Conservation (phyloP, 2,329 filamentous ascomycete species). For the Cercospora sp. region DNA sequence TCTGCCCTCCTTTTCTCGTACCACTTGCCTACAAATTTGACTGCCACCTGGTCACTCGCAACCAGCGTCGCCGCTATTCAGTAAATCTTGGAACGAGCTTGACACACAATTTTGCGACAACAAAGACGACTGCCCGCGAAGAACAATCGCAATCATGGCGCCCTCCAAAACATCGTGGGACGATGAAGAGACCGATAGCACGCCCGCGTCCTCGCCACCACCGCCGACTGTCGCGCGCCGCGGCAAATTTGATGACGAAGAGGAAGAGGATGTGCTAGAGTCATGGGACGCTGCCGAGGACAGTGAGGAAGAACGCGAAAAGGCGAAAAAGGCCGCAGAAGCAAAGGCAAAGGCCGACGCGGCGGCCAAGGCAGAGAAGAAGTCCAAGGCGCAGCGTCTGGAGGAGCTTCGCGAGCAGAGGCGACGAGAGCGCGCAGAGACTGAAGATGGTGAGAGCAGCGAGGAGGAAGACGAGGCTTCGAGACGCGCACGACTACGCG, state of each 20-base stretch:
- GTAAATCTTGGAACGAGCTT: background rate
- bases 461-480: slow-evolving; percentile 72
- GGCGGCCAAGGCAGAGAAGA: slow-evolving; percentile 85
- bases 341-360: slow-evolving; percentile 87
- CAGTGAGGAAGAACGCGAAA: slow-evolving; percentile 94
- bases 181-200: slow-evolving; percentile 58
- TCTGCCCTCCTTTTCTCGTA: slow-evolving; percentile 3
- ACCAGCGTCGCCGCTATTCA: background rate
- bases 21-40: background rate
- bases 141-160: slow-evolving; percentile 38
- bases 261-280: slow-evolving; percentile 85
- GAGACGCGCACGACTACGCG: slow-evolving; percentile 71
- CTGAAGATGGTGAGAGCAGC: slow-evolving; percentile 57
- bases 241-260: slow-evolving; percentile 88
- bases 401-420: slow-evolving; percentile 68
- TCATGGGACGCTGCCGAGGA: slow-evolving; percentile 97
- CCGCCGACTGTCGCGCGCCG: slow-evolving; percentile 49
- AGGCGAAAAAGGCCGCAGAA: slow-evolving; percentile 81
- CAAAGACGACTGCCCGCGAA: slow-evolving; percentile 18
- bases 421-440: slow-evolving; percentile 58
- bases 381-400: slow-evolving; percentile 82
- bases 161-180: slow-evolving; percentile 41
- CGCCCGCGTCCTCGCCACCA: slow-evolving; percentile 51
- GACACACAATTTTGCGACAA: background rate
- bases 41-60: background rate